Base-by-base conservation (phyloP, 2,329 filamentous ascomycete species). In the Dichotomopilus funicola region DNA sequence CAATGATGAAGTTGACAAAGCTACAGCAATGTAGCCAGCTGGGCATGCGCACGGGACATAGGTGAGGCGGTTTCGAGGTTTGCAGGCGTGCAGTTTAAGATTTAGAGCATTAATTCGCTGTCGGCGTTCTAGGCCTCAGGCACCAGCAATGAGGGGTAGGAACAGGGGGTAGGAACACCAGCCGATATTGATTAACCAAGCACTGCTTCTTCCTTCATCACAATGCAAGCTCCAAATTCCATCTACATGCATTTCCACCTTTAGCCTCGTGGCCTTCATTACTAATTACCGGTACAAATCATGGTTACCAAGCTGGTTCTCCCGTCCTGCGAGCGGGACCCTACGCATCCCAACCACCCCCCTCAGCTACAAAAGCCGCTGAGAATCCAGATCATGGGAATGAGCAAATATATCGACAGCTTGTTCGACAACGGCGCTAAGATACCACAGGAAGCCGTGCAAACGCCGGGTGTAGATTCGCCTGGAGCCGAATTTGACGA, bases 251-350 rank as follows among this genome's bases (percentile, higher is more conserved):
- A 45, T 45, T 45, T 45, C 43, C 43, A 45, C 43, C 43, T 45
- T 45, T 45, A 45, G 43, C 43, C 43, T 45, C 43, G 43, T 45
- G 43, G 43, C 43, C 43, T 45, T 45, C 43, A 45, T 45, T 45
- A 45, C 43, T 45, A 27, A 27, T 27, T 27, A 45, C 43, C 43
- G 43, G 43, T 45, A 45, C 43, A 45, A 13, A 45, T 45, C 19
- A 45, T 45, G 43, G 43, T 45, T 45, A 45, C 43, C 43, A 45
- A 45, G 43, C 43, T 45, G 27, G 43, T 43, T 45, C 43, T 45
- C 43, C 43, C 43, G 43, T 45, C 43, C 43, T 45, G 43, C 43
- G 43, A 45, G 43, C 43, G 43, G 43, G 43, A 45, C 43, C 43
- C 43, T 27, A 45, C 43, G 43, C 43, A 45, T 9, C 43, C 43